Evolutionary conservation across 768 basidiomycete species (phyloP).

Genomic region (Boletus edulis): DNA sequence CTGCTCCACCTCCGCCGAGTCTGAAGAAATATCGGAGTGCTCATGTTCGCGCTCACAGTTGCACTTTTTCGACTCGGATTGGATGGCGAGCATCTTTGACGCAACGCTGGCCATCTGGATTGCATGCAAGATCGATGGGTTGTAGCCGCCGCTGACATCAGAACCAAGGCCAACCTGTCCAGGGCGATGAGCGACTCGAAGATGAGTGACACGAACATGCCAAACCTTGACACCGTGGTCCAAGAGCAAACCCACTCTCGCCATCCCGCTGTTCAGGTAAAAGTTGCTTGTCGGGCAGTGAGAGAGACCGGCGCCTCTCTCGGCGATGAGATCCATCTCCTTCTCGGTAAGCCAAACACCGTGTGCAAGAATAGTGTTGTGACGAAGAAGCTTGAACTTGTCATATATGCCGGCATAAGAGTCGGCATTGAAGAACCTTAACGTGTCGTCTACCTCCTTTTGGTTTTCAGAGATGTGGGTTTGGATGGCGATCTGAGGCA

Average conservation of each 20-base stretch:
- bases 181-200: slow-evolving; percentile 1
- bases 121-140: slow-evolving; percentile 71
- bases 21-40: not conserved
- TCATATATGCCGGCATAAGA: slow-evolving; percentile 87
- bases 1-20: not conserved
- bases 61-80: slow-evolving; percentile 24
- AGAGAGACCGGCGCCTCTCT: slow-evolving; percentile 69
- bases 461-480: slow-evolving; percentile 91
- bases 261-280: slow-evolving; percentile 83
- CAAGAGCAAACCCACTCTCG: slow-evolving; percentile 73
- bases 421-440: slow-evolving; percentile 60
- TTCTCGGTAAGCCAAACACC: slow-evolving; percentile 73
- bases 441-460: slow-evolving; percentile 65
- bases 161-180: slow-evolving; percentile 89
- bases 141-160: slow-evolving; percentile 87
- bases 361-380: slow-evolving; percentile 86
- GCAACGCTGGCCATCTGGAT: slow-evolving; percentile 77
- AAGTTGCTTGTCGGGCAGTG: slow-evolving; percentile 97
- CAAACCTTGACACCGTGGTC: slow-evolving; percentile 84
- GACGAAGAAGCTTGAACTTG: slow-evolving; percentile 65
- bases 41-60: not conserved
- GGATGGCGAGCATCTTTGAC: slow-evolving; percentile 70
- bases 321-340: slow-evolving; percentile 71
- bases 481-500: slow-evolving; percentile 73
- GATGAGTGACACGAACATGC: not conserved